Percentiles rank a stretch among this genome's conserved stretches.
These are phyloP conservation scores for Gnetum montanum DNA, from an alignment of 75 land plant genomes.

Conservation along the genomic window DNA sequence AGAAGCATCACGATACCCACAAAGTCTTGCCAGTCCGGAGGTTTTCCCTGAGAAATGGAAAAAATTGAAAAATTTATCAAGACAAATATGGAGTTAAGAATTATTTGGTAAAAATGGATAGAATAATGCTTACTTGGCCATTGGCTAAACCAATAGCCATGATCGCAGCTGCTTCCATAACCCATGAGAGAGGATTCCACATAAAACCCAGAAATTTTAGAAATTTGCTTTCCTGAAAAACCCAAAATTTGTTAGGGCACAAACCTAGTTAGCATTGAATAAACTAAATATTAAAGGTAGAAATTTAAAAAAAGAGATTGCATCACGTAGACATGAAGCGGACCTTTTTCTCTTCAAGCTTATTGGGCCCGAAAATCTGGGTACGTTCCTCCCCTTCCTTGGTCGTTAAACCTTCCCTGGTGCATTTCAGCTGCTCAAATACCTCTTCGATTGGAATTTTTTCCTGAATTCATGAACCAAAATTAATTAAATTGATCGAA, in stretches of 20 bases:
- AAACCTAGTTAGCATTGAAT: no score
- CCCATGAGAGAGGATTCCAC: slow-evolving; percentile 92
- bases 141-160: slow-evolving; percentile 81
- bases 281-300: no score
- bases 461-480: no score
- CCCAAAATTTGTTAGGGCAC: not conserved
- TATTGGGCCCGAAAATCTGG: slow-evolving; percentile 79
- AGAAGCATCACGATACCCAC: slow-evolving; percentile 60
- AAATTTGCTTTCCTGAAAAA: slow-evolving; percentile 57
- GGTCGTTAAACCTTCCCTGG: slow-evolving; percentile 42
- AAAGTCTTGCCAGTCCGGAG: slow-evolving; percentile 83
- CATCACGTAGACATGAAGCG: not conserved
- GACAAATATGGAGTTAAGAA: not conserved
- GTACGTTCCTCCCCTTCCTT: slow-evolving; percentile 64
- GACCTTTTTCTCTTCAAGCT: slow-evolving; percentile 87
- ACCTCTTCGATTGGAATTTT: slow-evolving; percentile 82
- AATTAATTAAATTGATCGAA: no score
- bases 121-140: slow-evolving; percentile 16
- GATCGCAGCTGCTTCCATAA: slow-evolving; percentile 74
- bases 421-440: slow-evolving; percentile 84
- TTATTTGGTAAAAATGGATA: not conserved
- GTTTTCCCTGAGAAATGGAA: slow-evolving; percentile 22
- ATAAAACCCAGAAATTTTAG: slow-evolving; percentile 76
- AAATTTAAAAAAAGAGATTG: no score
- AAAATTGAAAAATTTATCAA: not conserved